Conservation (phyloP, 345 rosid species). For the Corchorus olitorius region DNA sequence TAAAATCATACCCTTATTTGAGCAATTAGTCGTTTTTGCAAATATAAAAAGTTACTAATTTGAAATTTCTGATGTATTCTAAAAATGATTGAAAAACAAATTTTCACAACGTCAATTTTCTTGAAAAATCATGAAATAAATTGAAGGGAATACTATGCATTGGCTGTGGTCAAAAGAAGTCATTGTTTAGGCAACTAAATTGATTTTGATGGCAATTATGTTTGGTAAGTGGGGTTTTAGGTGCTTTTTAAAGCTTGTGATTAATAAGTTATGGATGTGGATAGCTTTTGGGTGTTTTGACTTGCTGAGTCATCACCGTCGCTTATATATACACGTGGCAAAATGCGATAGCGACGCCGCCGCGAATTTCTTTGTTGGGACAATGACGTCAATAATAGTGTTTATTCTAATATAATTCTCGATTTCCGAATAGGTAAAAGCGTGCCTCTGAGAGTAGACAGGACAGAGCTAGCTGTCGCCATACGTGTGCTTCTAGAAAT, state of each 20-base stretch:
- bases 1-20: too few species aligned
- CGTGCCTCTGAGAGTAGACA: not conserved
- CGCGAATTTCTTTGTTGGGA: constrained; percentile 6
- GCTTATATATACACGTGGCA: constrained; percentile 1
- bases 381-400: constrained; percentile 22
- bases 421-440: not conserved
- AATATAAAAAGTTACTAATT: too few species aligned
- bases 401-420: not conserved
- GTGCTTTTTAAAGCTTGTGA: not conserved
- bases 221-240: too few species aligned
- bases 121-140: too few species aligned
- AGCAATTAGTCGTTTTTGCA: too few species aligned
- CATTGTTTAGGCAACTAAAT: too few species aligned
- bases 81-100: too few species aligned
- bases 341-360: constrained; percentile 20
- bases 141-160: not conserved
- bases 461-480: constrained; percentile 23
- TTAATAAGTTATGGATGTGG: not conserved
- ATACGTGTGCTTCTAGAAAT: constrained; percentile 24
- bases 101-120: too few species aligned
- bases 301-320: not conserved
- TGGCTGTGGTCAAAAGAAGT: not conserved
- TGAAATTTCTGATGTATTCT: too few species aligned
- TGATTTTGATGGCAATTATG: too few species aligned
- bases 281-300: not conserved